Evolutionary conservation across 225 moss, liverwort and hornwort species (phyloP).

Genomic region (Sphagnum tenellum): DNA sequence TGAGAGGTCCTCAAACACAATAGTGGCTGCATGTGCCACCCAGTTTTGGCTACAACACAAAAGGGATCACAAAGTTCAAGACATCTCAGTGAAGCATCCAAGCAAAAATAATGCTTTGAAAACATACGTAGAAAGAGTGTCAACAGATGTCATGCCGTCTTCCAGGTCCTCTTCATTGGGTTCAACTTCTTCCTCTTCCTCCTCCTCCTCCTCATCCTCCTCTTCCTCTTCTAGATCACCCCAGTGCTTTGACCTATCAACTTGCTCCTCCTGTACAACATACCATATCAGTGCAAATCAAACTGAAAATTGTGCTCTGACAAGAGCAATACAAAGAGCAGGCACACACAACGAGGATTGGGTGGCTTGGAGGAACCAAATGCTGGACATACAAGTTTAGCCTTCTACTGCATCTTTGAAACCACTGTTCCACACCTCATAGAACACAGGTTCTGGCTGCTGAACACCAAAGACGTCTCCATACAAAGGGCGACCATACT

Average conservation of each 20-base stretch:
- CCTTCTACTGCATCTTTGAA: too few relatives aligned
- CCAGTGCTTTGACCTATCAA: conserved; percentile 97
- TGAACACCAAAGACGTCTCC: conserved; percentile 97
- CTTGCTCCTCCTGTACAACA: conserved; percentile 67
- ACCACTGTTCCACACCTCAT: conserved; percentile 45
- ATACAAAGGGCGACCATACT: conserved; percentile 93
- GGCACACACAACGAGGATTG: too few relatives aligned
- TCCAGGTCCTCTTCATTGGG: conserved; percentile 85
- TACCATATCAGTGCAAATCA: too few relatives aligned
- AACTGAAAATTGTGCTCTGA: too few relatives aligned
- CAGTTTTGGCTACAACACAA: too few relatives aligned
- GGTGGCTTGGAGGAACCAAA: too few relatives aligned
- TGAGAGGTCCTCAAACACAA: too few relatives aligned
- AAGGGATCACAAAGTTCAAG: too few relatives aligned
- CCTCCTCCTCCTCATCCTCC: conserved; percentile 95
- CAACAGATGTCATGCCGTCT: conserved; percentile 92
- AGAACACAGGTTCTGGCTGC: conserved; percentile 58
- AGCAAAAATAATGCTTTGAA: background rate
- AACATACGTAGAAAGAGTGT: conserved; percentile 90
- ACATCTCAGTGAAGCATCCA: too few relatives aligned
- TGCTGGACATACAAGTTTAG: too few relatives aligned
- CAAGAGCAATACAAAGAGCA: too few relatives aligned
- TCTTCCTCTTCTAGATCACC: conserved; percentile 99
- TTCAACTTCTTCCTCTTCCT: conserved; percentile 80
- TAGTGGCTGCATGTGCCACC: too few relatives aligned